A percentile compares a stretch with the other conserved stretches of the same genome.
These are phyloP conservation scores for Bipolaris victoriae DNA, from an alignment of 2,329 filamentous ascomycete genomes.

Conservation along the genomic window DNA sequence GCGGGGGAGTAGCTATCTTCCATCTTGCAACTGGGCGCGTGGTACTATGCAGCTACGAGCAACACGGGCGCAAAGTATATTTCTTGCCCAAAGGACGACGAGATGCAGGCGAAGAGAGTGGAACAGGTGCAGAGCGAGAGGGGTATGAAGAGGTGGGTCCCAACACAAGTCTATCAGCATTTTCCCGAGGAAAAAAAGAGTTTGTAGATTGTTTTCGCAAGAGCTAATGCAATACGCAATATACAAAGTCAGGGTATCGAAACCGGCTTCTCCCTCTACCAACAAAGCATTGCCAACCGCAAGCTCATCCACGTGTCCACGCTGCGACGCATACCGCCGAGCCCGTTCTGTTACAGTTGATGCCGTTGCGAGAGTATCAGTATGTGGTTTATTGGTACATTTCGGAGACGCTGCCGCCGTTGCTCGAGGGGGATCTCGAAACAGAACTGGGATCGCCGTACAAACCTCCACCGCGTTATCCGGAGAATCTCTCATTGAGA, in stretches of 20 bases:
- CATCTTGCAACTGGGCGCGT: slow-evolving; percentile 55
- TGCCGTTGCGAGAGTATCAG: slow-evolving; percentile 49
- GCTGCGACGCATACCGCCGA: slow-evolving; percentile 47
- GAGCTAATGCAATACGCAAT: neutral
- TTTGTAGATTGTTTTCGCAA: neutral
- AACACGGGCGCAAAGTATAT: slow-evolving; percentile 45
- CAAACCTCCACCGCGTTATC: slow-evolving; percentile 48
- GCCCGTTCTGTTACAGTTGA: slow-evolving; percentile 55
- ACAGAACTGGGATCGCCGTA: slow-evolving; percentile 39
- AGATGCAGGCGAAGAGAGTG: slow-evolving; percentile 55
- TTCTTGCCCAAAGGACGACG: slow-evolving; percentile 59
- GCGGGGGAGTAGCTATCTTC: slow-evolving; percentile 58
- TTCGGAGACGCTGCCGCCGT: slow-evolving; percentile 54
- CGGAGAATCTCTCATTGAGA: slow-evolving; percentile 43
- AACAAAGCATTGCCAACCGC: slow-evolving; percentile 52
- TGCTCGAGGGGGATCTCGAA: slow-evolving; percentile 36
- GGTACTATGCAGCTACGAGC: slow-evolving; percentile 56
- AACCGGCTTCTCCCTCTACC: slow-evolving; percentile 58
- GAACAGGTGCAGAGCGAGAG: slow-evolving; percentile 54
- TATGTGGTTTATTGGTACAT: slow-evolving; percentile 58
- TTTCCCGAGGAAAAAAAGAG: neutral
- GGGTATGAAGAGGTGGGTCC: slow-evolving; percentile 56
- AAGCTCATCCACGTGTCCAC: slow-evolving; percentile 40
- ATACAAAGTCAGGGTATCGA: slow-evolving; percentile 50
- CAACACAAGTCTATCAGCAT: too few species aligned